Evolutionary conservation across 176 grass and related monocot genomes (phyloP).

Genomic region (Typha latifolia): DNA sequence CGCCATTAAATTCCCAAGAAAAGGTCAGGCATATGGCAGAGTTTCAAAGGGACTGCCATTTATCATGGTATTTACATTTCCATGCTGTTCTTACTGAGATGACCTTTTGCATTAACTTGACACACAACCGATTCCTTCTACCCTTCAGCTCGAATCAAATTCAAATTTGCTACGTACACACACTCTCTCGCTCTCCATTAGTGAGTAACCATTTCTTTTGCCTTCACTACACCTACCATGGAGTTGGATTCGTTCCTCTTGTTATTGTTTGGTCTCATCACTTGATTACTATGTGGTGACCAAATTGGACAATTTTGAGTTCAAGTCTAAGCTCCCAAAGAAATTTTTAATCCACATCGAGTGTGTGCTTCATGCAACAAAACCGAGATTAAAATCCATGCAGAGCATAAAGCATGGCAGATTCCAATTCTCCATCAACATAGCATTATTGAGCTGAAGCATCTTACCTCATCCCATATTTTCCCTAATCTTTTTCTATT

Average conservation of each 20-base stretch:
- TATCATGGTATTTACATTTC: too few relatives aligned
- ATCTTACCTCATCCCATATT: conserved; percentile 30
- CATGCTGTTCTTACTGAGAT: too few relatives aligned
- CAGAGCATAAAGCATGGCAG: conserved; percentile 15
- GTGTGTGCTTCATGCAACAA: background rate
- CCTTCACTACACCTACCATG: background rate
- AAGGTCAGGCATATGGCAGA: too few relatives aligned
- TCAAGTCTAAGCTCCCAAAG: too few relatives aligned
- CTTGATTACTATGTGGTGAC: background rate
- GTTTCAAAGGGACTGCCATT: too few relatives aligned
- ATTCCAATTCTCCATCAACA: conserved; percentile 46
- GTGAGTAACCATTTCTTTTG: background rate
- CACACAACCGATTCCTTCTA: background rate
- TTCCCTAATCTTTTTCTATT: conserved; percentile 30
- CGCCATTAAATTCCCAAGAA: too few relatives aligned
- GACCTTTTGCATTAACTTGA: too few relatives aligned
- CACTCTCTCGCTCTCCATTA: background rate
- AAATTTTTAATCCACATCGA: too few relatives aligned
- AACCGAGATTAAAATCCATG: conserved; percentile 8
- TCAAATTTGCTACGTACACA: background rate
- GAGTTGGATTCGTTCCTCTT: background rate
- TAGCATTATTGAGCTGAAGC: conserved; percentile 60
- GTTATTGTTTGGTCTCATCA: background rate
- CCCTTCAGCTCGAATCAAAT: background rate
- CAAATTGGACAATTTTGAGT: too few relatives aligned